A percentile compares a stretch with the other conserved stretches of the same genome.
These are phyloP conservation scores for Coniochaeta sp. DNA, from an alignment of 2,329 filamentous ascomycete species.

Conservation along the genomic window DNA sequence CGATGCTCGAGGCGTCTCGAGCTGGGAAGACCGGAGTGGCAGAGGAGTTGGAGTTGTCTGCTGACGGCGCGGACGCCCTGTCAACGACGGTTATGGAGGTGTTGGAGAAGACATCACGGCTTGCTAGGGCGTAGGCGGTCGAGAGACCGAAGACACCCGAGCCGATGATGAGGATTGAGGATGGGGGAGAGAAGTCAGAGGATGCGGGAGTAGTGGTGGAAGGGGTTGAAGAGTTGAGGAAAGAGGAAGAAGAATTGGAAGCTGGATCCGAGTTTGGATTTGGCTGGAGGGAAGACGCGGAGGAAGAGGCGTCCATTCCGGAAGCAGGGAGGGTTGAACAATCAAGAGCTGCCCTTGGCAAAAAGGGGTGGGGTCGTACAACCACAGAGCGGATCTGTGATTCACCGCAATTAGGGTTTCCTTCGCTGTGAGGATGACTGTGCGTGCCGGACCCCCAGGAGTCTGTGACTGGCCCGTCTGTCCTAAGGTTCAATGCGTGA, in stretches of 20 bases:
- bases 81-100: conserved; percentile 54
- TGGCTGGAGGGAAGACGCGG: conserved; percentile 3
- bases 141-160: conserved; percentile 57
- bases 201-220: conserved; percentile 6
- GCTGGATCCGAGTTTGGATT: conserved; percentile 4
- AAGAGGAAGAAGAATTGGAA: conserved; percentile 6
- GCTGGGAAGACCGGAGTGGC: conserved; percentile 44
- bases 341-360: neutral
- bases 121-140: conserved; percentile 61
- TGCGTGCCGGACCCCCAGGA: neutral
- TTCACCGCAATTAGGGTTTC: neutral
- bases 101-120: conserved; percentile 46
- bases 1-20: conserved; percentile 52
- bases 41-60: conserved; percentile 20
- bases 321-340: neutral
- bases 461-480: neutral
- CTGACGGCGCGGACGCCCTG: conserved; percentile 26
- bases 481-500: neutral
- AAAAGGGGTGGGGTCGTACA: neutral
- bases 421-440: neutral
- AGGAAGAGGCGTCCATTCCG: conserved; percentile 1
- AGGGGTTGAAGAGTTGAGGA: conserved; percentile 6
- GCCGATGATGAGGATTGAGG: conserved; percentile 60
- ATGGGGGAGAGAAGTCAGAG: conserved; percentile 22
- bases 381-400: neutral